phyloP scores from a whole-genome alignment of 2,329 filamentous ascomycete species.

The Aspergillus unguis region DNA sequence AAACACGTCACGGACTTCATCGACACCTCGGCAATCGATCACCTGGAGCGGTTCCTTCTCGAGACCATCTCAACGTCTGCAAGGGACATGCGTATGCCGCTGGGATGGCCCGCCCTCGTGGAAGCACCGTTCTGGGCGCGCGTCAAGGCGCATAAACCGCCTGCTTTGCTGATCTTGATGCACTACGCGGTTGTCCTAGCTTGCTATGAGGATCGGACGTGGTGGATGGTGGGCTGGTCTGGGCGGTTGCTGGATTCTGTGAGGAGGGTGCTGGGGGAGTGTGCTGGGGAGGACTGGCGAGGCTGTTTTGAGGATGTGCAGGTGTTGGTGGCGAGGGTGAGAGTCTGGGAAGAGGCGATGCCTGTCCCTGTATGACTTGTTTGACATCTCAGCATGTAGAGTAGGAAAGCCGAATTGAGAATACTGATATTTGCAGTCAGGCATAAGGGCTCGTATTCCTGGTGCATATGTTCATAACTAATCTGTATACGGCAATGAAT shows the following conservation, averaged over 20 bases:
- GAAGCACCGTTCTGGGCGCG: background rate
- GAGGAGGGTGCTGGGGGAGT: background rate
- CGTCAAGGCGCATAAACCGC: background rate
- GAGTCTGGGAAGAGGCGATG: too few relatives aligned
- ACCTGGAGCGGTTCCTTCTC: background rate
- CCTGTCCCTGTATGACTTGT: too few relatives aligned
- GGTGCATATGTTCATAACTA: too few relatives aligned
- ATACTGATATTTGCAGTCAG: too few relatives aligned
- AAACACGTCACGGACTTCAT: background rate
- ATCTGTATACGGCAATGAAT: too few relatives aligned
- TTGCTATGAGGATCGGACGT: background rate
- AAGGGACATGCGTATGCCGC: background rate
- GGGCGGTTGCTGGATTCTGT: background rate
- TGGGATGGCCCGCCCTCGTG: background rate
- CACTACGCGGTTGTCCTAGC: background rate
- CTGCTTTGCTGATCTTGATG: background rate
- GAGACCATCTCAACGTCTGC: background rate
- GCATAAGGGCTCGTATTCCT: too few relatives aligned
- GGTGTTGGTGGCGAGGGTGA: background rate
- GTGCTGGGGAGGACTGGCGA: background rate
- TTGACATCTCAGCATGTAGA: too few relatives aligned
- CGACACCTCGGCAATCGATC: background rate
- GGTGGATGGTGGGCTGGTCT: background rate
- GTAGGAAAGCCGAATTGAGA: too few relatives aligned
- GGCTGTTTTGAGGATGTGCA: background rate